These are phyloP conservation scores for Suillus clintonianus DNA, from an alignment of 768 basidiomycete species.

Conservation along the genomic window DNA sequence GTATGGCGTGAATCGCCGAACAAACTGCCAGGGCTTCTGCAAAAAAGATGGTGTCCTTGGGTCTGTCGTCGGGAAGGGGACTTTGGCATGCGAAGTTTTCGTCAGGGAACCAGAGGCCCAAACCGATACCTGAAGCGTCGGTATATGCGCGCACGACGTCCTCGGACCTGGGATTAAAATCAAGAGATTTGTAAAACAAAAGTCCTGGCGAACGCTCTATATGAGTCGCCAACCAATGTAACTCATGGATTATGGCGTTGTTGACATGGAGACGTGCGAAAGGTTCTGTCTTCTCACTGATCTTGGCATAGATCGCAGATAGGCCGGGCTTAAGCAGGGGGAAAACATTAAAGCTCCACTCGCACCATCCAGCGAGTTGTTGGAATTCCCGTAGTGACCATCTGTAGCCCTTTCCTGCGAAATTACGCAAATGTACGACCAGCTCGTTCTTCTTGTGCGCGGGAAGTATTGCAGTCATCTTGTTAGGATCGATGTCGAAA, in stretches of 20 bases:
- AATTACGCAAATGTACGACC: neutral
- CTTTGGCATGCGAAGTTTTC: conserved; percentile 19
- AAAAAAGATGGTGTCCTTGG: conserved; percentile 22
- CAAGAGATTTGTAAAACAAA: neutral
- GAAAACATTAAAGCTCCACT: conserved; percentile 43
- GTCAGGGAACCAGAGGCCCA: conserved; percentile 24
- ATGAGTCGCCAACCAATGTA: neutral
- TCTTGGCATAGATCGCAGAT: conserved; percentile 33
- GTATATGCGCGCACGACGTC: neutral
- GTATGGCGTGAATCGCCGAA: neutral
- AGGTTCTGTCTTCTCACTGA: conserved; percentile 19
- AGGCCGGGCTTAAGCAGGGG: conserved; percentile 36
- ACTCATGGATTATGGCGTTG: neutral
- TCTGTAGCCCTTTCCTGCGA: neutral
- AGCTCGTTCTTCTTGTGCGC: neutral
- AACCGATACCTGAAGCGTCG: conserved; percentile 23
- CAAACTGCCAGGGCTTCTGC: conserved; percentile 19
- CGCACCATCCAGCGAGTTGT: conserved; percentile 37
- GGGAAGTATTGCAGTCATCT: conserved; percentile 14
- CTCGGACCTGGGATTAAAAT: neutral
- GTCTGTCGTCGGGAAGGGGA: neutral
- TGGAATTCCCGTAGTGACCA: conserved; percentile 23
- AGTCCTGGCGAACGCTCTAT: neutral
- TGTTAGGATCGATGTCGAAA: conserved; percentile 26
- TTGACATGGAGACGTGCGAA: neutral